Evolutionary conservation across 192 early-diverging fungal genomes (phyloP), one percentile per base, ranked within the genome.

Genomic region (Umbelopsis sp.): DNA sequence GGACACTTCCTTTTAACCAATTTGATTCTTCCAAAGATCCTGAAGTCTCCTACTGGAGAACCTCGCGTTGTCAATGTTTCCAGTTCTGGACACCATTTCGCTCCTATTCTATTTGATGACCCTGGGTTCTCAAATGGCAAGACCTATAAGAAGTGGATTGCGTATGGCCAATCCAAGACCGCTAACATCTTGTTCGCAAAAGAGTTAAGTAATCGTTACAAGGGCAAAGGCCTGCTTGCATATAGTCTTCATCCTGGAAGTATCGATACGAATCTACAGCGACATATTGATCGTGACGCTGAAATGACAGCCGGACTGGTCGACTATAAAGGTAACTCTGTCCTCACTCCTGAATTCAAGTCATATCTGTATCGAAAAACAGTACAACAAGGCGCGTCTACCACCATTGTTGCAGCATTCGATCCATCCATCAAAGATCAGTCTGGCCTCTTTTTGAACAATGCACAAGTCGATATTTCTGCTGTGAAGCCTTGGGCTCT

Each of bases 1-100:
- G 73, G 47, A 3, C 73, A 9, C 8, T 74, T 74, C 31, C n/a
- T 74, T 0, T 67, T 74, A 2, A 74, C 73, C 41, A 38, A 69
- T 14, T 50, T 74, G 36, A 50, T 74, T 36, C 41, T 74, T 24
- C 50, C 65, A 3, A 56, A 14, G 21, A 9, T 69, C 16, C 3
- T 45, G 2, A 26, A 32, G 8, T 71, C 70, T 6, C 21, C 31
- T 26, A 31, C 70, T 47, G 32, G 59, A 21, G 74, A 76, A 25
- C 38, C 70, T 11, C 31, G 54, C 7, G 20, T 71, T 29, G 44
- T 71, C 44, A 71, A 71, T 65, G 54, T 71, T 20, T 22, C 45
- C 25, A 65, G 54, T 25, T 20, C 0, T n/a, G 41, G 10, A 22
- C 36, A 44, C 21, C 43, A 20, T 10, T 7, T 12, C 24, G 70